Percentiles rank a stretch among this genome's conserved stretches.
phyloP scores from a whole-genome alignment of 1,139 yeast genomes.

The Magnusiomyces clavatus region DNA sequence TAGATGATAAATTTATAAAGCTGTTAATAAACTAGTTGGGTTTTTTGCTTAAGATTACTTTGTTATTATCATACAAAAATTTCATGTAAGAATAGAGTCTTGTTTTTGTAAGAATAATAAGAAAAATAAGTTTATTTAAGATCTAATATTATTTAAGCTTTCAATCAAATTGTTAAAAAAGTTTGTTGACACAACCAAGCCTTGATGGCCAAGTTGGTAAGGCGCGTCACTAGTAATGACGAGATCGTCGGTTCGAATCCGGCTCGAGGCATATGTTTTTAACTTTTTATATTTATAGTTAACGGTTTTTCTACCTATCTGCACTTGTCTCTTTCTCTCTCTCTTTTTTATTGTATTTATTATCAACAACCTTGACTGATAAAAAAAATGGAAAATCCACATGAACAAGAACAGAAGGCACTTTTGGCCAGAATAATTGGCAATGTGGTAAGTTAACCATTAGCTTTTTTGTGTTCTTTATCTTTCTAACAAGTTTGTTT shows the following conservation, averaged over 20 bases:
- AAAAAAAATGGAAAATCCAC: slow-evolving; percentile 73
- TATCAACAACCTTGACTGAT: not conserved
- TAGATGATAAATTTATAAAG: too few species aligned
- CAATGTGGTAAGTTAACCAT: slow-evolving; percentile 47
- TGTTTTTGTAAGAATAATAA: too few species aligned
- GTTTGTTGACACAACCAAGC: slow-evolving; percentile 30
- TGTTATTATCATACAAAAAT: too few species aligned
- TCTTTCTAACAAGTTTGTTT: not conserved
- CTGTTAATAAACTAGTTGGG: too few species aligned
- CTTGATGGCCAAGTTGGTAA: slow-evolving; percentile 81
- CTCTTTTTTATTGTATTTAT: not conserved
- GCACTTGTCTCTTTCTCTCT: not conserved
- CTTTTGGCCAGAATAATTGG: slow-evolving; percentile 67
- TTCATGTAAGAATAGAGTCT: too few species aligned
- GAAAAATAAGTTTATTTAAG: too few species aligned
- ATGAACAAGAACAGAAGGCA: slow-evolving; percentile 78
- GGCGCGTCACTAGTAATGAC: slow-evolving; percentile 85
- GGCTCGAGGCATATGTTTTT: slow-evolving; percentile 1
- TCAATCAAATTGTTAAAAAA: too few species aligned
- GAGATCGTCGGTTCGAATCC: slow-evolving; percentile 4
- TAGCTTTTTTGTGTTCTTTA: not conserved
- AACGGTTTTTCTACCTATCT: too few species aligned
- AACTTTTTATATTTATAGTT: not conserved
- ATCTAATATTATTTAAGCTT: too few species aligned
- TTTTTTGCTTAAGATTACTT: too few species aligned